phyloP scores from a whole-genome alignment of 2,329 filamentous ascomycete genomes.

The Trichoderma cornu-damae region DNA sequence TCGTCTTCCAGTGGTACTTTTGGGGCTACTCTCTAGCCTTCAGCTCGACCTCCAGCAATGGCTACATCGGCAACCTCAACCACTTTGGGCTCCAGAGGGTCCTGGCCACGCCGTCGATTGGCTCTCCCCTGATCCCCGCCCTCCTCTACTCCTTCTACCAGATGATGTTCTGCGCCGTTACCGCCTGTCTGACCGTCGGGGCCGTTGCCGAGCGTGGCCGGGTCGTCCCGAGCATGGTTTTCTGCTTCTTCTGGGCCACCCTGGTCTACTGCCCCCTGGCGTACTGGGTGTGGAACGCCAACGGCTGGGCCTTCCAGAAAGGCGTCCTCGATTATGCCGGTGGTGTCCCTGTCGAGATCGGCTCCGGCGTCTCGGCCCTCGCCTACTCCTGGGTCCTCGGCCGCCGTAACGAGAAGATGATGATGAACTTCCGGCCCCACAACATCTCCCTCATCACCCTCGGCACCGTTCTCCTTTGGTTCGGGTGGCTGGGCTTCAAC shows the following conservation, averaged over 20 bases:
- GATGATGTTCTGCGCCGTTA: conserved; percentile 97
- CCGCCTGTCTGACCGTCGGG: conserved; percentile 84
- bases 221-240: conserved; percentile 88
- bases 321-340: conserved; percentile 95
- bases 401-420: conserved; percentile 97
- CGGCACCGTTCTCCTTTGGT: conserved; percentile 94
- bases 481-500: conserved; percentile 99
- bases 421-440: conserved; percentile 98
- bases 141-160: conserved; percentile 94
- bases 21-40: conserved; percentile 98
- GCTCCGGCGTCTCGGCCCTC: conserved; percentile 84
- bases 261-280: conserved; percentile 95
- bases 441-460: conserved; percentile 97
- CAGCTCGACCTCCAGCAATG: conserved; percentile 72
- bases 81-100: conserved; percentile 88
- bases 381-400: conserved; percentile 96
- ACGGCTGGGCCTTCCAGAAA: conserved; percentile 87
- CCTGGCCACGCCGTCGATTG: conserved; percentile 76
- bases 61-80: conserved; percentile 84
- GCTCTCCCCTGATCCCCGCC: conserved; percentile 81
- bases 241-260: conserved; percentile 93
- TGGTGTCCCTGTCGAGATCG: conserved; percentile 95
- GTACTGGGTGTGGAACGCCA: conserved; percentile 94
- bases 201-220: conserved; percentile 92
- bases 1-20: conserved; percentile 99